phyloP scores from a whole-genome alignment of 495 filamentous ascomycete genomes.

The Stereocaulon alpinum region DNA sequence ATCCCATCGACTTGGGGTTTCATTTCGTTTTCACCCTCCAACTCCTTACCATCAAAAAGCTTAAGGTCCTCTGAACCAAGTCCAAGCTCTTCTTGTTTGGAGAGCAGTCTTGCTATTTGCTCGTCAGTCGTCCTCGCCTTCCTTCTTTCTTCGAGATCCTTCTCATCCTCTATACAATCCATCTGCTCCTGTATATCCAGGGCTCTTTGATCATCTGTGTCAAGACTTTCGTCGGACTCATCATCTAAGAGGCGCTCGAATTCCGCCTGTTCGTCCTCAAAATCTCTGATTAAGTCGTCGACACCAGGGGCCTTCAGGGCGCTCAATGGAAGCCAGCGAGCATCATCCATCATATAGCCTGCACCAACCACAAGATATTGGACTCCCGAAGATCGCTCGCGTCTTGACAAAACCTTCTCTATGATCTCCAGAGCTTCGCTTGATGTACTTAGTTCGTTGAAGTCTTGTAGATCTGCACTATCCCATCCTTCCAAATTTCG shows the following conservation, averaged over 20 bases:
- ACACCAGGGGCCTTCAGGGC: conserved; percentile 23
- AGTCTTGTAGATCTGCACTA: conserved; percentile 31
- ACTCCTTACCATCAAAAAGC: conserved; percentile 36
- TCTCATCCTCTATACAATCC: conserved; percentile 29
- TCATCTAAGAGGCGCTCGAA: conserved; percentile 4
- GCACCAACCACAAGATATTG: conserved; percentile 44
- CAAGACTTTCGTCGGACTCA: conserved; percentile 23
- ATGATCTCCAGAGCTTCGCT: conserved; percentile 29
- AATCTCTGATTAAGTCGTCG: conserved; percentile 28
- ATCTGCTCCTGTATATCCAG: conserved; percentile 30
- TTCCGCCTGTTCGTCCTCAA: conserved; percentile 29
- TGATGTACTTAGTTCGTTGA: conserved; percentile 38
- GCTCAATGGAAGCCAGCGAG: conserved; percentile 37
- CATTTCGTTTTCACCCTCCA: conserved; percentile 10
- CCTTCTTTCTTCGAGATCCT: conserved; percentile 22
- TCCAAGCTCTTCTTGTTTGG: conserved; percentile 59
- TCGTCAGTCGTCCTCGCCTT: conserved; percentile 41
- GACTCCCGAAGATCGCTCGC: conserved; percentile 32
- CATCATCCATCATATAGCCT: conserved; percentile 34
- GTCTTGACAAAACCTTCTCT: conserved; percentile 31
- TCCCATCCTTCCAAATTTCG: conserved; percentile 28
- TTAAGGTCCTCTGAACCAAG: conserved; percentile 47
- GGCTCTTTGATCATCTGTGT: conserved; percentile 28
- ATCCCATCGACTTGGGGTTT: conserved; percentile 1
- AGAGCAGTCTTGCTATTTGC: conserved; percentile 47